phyloP scores from a whole-genome alignment of 1,284 basidiomycete species.

The Ustilago lituana region DNA sequence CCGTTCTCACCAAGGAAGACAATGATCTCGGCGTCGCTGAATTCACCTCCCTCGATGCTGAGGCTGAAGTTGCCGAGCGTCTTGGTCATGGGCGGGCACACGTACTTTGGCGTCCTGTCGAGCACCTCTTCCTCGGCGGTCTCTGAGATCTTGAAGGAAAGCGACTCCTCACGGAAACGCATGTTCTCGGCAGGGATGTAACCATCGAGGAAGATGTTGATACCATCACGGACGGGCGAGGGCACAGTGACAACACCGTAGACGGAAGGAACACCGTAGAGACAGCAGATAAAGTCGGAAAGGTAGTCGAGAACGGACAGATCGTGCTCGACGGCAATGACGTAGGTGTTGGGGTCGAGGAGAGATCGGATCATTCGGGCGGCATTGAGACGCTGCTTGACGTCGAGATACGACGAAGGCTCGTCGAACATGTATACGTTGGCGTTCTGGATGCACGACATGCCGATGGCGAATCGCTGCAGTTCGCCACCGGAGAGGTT shows the following conservation, averaged over 20 bases:
- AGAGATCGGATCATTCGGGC: conserved; percentile 64
- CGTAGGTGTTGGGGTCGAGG: conserved; percentile 65
- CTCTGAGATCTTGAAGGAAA: conserved; percentile 67
- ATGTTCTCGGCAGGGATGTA: conserved; percentile 67
- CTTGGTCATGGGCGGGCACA: conserved; percentile 66
- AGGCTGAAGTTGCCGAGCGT: conserved; percentile 65
- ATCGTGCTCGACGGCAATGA: conserved; percentile 67
- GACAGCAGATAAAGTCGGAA: conserved; percentile 67
- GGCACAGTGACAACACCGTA: conserved; percentile 67
- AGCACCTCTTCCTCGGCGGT: conserved; percentile 63
- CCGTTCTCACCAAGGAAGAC: conserved; percentile 67
- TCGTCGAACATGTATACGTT: conserved; percentile 68
- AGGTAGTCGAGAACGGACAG: conserved; percentile 67
- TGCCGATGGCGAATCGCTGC: conserved; percentile 67
- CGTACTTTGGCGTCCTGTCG: conserved; percentile 57
- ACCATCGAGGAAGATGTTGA: conserved; percentile 68
- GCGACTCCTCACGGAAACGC: conserved; percentile 66
- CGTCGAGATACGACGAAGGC: conserved; percentile 66
- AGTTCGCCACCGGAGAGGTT: conserved; percentile 66
- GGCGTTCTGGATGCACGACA: conserved; percentile 66
- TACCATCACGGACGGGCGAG: conserved; percentile 65
- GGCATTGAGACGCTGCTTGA: conserved; percentile 67
- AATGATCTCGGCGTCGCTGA: conserved; percentile 66
- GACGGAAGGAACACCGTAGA: conserved; percentile 66
- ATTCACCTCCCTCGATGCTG: conserved; percentile 63